These are phyloP conservation scores for Hirsutella thompsonii DNA, from an alignment of 2,329 filamentous ascomycete species.

Conservation along the genomic window DNA sequence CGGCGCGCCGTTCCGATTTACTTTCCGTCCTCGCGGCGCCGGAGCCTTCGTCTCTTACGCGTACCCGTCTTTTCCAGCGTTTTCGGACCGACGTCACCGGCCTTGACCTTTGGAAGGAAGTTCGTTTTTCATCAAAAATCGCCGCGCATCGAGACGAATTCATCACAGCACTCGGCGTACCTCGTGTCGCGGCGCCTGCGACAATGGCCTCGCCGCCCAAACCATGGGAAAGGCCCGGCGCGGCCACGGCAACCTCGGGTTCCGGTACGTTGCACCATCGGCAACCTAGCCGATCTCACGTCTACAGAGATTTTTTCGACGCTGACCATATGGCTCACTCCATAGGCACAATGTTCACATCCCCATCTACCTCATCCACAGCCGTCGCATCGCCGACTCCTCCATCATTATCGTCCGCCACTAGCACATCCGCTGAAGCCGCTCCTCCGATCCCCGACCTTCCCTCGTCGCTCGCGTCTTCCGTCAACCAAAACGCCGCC, in stretches of 20 bases:
- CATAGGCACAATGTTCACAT: neutral
- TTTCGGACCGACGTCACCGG: no score
- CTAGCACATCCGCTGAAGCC: constrained; percentile 26
- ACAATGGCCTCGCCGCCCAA: constrained; percentile 77
- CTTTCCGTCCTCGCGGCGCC: no score
- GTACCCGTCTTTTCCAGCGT: no score
- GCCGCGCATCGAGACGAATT: no score
- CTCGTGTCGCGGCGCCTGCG: neutral
- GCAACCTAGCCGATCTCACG: neutral
- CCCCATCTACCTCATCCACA: constrained; percentile 18
- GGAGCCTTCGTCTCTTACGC: no score
- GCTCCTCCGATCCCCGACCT: constrained; percentile 67
- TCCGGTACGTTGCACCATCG: constrained; percentile 26
- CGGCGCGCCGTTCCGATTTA: no score
- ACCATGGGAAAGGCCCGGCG: constrained; percentile 82
- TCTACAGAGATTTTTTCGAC: neutral
- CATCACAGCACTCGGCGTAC: neutral
- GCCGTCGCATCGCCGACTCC: constrained; percentile 26
- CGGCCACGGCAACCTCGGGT: constrained; percentile 19
- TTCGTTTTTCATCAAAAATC: no score
- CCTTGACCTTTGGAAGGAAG: no score
- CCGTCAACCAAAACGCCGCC: constrained; percentile 80
- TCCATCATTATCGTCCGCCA: no score
- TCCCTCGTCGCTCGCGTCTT: constrained; percentile 62
- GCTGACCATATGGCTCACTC: neutral